Evolutionary conservation across 2,329 filamentous ascomycete genomes (phyloP).

Genomic region (Akanthomyces lecanii): DNA sequence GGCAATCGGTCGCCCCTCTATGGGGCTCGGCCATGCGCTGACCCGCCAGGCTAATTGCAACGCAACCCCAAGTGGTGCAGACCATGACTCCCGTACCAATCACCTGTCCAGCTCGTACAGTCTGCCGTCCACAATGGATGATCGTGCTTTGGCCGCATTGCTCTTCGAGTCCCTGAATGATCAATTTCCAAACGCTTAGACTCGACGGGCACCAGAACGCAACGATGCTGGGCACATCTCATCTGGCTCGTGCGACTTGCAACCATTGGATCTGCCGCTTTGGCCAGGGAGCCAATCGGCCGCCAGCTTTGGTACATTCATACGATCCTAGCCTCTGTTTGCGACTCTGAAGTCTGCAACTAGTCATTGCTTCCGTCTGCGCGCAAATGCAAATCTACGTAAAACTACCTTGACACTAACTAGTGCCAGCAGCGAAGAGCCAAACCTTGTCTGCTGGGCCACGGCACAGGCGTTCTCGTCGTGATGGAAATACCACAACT

Average conservation of each 20-base stretch:
- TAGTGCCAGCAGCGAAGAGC: too few relatives aligned
- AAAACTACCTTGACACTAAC: too few relatives aligned
- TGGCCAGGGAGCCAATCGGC: not conserved
- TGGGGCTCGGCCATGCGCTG: not conserved
- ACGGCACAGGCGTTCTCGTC: too few relatives aligned
- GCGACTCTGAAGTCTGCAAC: too few relatives aligned
- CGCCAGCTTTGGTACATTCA: not conserved
- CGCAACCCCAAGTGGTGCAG: not conserved
- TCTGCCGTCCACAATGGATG: not conserved
- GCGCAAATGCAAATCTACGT: too few relatives aligned
- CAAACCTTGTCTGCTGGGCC: too few relatives aligned
- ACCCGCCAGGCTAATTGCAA: slow-evolving; percentile 4
- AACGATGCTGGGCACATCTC: not conserved
- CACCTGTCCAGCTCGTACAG: not conserved
- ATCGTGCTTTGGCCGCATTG: not conserved
- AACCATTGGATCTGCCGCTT: not conserved
- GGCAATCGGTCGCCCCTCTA: slow-evolving; percentile 13
- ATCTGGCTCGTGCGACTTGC: not conserved
- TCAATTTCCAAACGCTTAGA: not conserved
- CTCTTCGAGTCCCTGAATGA: not conserved
- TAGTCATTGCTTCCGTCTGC: too few relatives aligned
- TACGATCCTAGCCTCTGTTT: not conserved
- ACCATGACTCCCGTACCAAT: not conserved
- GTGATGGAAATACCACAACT: too few relatives aligned
- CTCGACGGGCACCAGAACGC: not conserved